Percentiles rank a stretch among this genome's conserved stretches.
Evolutionary conservation across 2,329 filamentous ascomycete species (phyloP).

Genomic region (Aureobasidium sp.): DNA sequence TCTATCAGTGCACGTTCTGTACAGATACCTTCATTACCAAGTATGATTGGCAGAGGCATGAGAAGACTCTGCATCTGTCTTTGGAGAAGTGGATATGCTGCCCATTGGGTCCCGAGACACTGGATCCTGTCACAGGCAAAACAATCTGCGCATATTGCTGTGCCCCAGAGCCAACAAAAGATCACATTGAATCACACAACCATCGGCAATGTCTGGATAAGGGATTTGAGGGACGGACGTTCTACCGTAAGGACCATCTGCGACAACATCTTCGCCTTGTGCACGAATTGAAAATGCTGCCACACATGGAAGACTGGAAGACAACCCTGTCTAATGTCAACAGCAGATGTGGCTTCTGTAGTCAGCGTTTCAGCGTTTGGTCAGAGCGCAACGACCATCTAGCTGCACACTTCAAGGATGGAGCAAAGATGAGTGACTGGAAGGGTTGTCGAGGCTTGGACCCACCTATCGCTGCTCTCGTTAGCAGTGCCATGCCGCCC

Average conservation of each 20-base stretch:
- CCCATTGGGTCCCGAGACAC: conserved; percentile 51
- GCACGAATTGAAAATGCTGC: conserved; percentile 55
- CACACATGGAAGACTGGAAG: conserved; percentile 59
- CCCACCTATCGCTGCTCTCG: conserved; percentile 40
- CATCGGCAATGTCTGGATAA: conserved; percentile 61
- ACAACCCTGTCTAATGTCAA: conserved; percentile 49
- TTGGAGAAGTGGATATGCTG: conserved; percentile 60
- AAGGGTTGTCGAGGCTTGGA: conserved; percentile 49
- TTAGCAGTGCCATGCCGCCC: conserved; percentile 47
- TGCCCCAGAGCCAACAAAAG: conserved; percentile 44
- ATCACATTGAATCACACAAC: conserved; percentile 55
- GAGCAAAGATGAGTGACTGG: conserved; percentile 48
- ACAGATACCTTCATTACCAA: conserved; percentile 51
- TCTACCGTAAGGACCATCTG: conserved; percentile 57
- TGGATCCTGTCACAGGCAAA: conserved; percentile 50
- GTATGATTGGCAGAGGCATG: conserved; percentile 59
- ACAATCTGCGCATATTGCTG: conserved; percentile 55
- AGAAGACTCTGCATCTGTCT: conserved; percentile 56
- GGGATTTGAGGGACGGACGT: conserved; percentile 54
- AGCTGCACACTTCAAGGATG: conserved; percentile 49
- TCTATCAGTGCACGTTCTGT: conserved; percentile 54
- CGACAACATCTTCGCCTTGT: conserved; percentile 55
- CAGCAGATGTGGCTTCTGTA: conserved; percentile 50
- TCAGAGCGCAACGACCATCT: conserved; percentile 47
- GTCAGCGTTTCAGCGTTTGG: conserved; percentile 43